Evolutionary conservation across 2,329 filamentous ascomycete species (phyloP), one percentile per base, ranked within the genome.

Genomic region (Ceratocystis papillata): DNA sequence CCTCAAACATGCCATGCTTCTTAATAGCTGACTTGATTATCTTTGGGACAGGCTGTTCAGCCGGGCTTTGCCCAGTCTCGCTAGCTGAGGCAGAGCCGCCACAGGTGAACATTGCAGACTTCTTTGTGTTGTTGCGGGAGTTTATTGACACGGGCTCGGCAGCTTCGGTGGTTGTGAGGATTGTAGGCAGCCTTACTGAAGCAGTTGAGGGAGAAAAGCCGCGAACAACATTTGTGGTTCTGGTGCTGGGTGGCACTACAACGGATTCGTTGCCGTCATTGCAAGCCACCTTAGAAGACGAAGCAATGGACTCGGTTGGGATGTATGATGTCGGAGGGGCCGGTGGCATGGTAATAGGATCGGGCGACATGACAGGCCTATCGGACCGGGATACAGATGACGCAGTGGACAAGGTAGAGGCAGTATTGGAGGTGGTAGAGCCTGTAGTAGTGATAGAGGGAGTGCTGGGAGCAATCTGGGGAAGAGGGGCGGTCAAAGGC

Each of bases 61-160:
- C 79, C 4, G 82, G 71, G 70, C 79, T 82, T 63, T 79, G 77
- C n/a, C 77, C 77, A 62, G 76, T 77, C 63, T 80, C 79, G 68
- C 77, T 81, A 48, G 90, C 95, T 69, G 89, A 92, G 63, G 89
- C 96, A 0, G 90, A 95, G 60, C 80, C 85, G 62, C 91, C 91
- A 5, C 96, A 81, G 5, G 82, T 83, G 74, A 91, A 91, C 73
- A 79, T 80, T n/a, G 83, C 76, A 46, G 77, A 76, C 75, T 84
- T 85, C 79, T 85, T 86, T 62, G 84, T 81, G 71, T 84, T 83
- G 71, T 90, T 87, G 70, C 83, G 84, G 77, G 88, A 90, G 46
- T 83, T 64, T 41, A 67, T 67, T 3, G 66, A 67, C 8, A 64
- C 59, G 15, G 66, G 66, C 30, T 60, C 79, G 30, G 80, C 77